Evolutionary conservation across 768 basidiomycete species (phyloP).

Genomic region (Phallus indusiatus): DNA sequence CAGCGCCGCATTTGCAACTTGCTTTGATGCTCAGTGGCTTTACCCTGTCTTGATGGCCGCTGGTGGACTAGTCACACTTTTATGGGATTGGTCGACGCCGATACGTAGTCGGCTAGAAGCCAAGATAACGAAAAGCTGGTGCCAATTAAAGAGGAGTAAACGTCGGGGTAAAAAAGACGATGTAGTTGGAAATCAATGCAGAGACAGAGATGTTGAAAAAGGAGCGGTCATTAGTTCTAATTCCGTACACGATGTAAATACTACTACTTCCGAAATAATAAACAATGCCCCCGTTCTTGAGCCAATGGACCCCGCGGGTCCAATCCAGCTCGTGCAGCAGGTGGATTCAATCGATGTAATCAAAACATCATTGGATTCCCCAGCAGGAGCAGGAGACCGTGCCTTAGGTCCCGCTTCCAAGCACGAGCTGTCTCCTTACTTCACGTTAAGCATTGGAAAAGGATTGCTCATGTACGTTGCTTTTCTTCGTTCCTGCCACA

Average conservation of each 20-base stretch:
- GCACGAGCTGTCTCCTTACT: neutral
- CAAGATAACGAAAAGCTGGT: neutral
- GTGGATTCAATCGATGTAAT: neutral
- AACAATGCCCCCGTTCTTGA: neutral
- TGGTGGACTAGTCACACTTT: conserved; percentile 30
- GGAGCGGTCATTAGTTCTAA: neutral
- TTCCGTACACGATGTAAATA: neutral
- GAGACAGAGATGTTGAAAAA: neutral
- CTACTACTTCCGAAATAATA: neutral
- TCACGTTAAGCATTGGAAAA: neutral
- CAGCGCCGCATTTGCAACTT: conserved; percentile 37
- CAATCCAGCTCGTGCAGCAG: too few species aligned
- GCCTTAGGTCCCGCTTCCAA: neutral
- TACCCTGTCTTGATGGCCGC: conserved; percentile 36
- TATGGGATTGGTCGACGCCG: conserved; percentile 25
- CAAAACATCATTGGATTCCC: too few species aligned
- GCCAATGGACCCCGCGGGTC: neutral
- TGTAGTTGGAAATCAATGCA: neutral
- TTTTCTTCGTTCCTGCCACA: neutral
- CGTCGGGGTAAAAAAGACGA: neutral
- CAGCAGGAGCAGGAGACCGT: neutral
- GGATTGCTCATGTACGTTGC: conserved; percentile 1
- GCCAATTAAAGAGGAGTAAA: too few species aligned
- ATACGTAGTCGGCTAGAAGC: neutral
- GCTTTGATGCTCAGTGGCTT: conserved; percentile 45